These are phyloP conservation scores for Lasiodiplodia hormozganensis DNA, from an alignment of 2,329 filamentous ascomycete genomes.

Conservation along the genomic window DNA sequence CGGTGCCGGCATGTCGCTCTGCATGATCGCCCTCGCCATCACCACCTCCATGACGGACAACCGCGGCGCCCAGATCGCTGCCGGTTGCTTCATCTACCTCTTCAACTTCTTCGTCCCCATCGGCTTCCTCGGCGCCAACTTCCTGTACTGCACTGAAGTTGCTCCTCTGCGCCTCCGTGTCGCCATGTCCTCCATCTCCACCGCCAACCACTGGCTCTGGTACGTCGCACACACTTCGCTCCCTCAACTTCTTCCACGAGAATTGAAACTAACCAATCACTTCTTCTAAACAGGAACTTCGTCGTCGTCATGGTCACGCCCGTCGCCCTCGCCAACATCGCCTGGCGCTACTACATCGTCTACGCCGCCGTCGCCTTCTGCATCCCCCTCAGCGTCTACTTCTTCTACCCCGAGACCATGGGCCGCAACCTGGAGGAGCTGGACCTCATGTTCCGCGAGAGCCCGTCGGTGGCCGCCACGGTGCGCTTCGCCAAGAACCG, in stretches of 20 bases:
- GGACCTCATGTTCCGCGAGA: conserved; percentile 51
- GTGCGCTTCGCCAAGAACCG: conserved; percentile 32
- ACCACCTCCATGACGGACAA: conserved; percentile 59
- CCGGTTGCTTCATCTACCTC: conserved; percentile 64
- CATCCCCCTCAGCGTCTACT: conserved; percentile 54
- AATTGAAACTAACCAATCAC: conserved; percentile 41
- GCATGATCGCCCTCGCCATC: conserved; percentile 62
- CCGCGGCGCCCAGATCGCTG: conserved; percentile 57
- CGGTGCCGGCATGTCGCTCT: conserved; percentile 60
- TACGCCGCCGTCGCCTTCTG: conserved; percentile 56
- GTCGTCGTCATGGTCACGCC: conserved; percentile 55
- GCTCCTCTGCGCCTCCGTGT: conserved; percentile 60
- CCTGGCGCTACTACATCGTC: conserved; percentile 60
- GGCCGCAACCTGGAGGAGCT: conserved; percentile 56
- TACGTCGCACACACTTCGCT: conserved; percentile 34
- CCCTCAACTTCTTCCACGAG: not conserved
- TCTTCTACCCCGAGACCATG: conserved; percentile 59
- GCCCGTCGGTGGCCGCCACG: conserved; percentile 39
- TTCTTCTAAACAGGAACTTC: conserved; percentile 45
- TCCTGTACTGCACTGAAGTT: conserved; percentile 66
- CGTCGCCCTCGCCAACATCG: conserved; percentile 58
- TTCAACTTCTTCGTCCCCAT: conserved; percentile 68
- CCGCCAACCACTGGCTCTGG: conserved; percentile 62
- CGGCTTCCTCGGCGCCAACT: conserved; percentile 66
- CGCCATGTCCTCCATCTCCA: conserved; percentile 64